Evolutionary conservation across 2,329 filamentous ascomycete genomes (phyloP).

Genomic region (Fusarium musae): DNA sequence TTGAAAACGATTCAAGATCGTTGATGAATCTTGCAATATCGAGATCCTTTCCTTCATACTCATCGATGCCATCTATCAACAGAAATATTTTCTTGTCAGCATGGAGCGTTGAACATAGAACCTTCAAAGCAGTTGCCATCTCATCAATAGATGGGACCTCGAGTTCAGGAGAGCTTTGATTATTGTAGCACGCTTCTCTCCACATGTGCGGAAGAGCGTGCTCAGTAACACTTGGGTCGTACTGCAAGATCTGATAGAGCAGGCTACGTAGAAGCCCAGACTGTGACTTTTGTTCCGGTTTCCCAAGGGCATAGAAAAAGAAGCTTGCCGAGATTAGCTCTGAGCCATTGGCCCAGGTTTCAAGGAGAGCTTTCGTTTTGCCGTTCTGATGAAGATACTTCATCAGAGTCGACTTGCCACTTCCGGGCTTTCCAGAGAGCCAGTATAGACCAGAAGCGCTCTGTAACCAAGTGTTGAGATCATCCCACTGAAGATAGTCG

Average conservation of each 20-base stretch:
- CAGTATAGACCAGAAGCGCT: background rate
- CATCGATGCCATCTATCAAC: background rate
- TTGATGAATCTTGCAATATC: background rate
- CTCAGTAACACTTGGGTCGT: background rate
- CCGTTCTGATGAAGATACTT: background rate
- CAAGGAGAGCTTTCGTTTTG: rapidly evolving
- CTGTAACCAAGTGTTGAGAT: background rate
- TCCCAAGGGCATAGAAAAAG: background rate
- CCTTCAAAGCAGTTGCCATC: background rate
- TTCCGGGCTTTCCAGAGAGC: background rate
- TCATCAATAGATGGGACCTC: background rate
- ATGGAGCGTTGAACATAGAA: rapidly evolving
- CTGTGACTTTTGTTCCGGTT: background rate
- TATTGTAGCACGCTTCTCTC: background rate
- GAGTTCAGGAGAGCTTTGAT: rapidly evolving
- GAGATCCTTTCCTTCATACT: background rate
- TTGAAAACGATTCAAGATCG: background rate
- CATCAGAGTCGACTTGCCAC: background rate
- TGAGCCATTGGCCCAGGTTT: rapidly evolving
- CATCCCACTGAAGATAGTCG: background rate
- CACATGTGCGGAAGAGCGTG: background rate
- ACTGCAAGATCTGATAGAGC: background rate
- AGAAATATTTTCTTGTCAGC: background rate
- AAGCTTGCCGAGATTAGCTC: rapidly evolving
- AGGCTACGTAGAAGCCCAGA: background rate